Base-by-base conservation (phyloP, 2,329 filamentous ascomycete genomes). In the Phialocephala subalpina region DNA sequence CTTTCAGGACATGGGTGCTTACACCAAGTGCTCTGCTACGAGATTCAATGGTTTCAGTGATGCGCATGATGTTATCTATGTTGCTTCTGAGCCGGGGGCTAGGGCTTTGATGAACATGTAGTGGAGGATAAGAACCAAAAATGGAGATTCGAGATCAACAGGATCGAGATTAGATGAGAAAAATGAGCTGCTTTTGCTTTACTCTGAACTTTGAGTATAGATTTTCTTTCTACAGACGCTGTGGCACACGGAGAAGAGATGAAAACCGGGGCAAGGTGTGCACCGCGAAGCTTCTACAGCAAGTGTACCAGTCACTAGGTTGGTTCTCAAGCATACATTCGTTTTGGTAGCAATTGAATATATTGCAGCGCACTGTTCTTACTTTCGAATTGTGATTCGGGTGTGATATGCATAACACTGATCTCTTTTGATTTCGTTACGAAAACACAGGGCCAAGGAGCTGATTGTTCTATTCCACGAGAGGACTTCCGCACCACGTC, bases 1-100 rank as follows among this genome's bases (percentile, higher is more conserved):
- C 83, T 99, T 99, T 80, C 93, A 97, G 82, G 89, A 97, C 68
- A 99, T 99, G 96, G 96, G 96, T 63, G 95, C 96, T 27, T 99
- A 99, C 81, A 98, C 96, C 73, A 97, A 94, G 85, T 98, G 95
- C 85, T 97, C 94, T 67, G 95, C 96, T 69, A 99, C 96, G 64
- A 90, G 92, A 77, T 99, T 99, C 90, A 99, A 99, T 74, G 96
- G 96, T 70, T 99, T 98, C 81, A 92, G 90, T 62, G 93, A 98
- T 80, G 86, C 89, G 73, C 96, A 99, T 79, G 92, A 97, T 75
- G 91, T 97, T 69, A 90, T 98, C 71, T 98, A 98, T 77, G 91
- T 98, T 73, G 97, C 91, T 78, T 97, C 94, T 80, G 96, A 99
- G 87, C 87, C 92, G 22, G 95, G 93, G 56, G 96, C 94, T 33